phyloP scores from a whole-genome alignment of 2,329 filamentous ascomycete species.

The Sarocladium kiliense region DNA sequence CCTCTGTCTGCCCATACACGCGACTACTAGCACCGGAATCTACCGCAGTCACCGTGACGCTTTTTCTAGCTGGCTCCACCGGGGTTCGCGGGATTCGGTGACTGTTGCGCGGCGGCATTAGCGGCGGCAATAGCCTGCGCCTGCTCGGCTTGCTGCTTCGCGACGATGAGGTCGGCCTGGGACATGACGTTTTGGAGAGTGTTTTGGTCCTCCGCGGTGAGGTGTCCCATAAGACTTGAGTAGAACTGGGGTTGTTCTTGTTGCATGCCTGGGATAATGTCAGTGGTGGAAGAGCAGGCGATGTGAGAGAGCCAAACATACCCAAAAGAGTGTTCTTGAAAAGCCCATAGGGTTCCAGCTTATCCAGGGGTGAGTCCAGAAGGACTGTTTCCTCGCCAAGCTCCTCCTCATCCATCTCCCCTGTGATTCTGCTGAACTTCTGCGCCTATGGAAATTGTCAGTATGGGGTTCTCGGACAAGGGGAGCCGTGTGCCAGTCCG shows the following conservation, averaged over 20 bases:
- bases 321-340: conserved; percentile 56
- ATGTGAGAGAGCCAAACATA: background rate
- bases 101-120: background rate
- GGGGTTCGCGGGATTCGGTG: background rate
- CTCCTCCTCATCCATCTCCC: conserved; percentile 69
- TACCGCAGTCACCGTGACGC: background rate
- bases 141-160: conserved; percentile 6
- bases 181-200: conserved; percentile 77
- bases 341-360: conserved; percentile 87
- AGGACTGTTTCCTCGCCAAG: conserved; percentile 89
- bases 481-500: too few species aligned
- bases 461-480: conserved; percentile 3
- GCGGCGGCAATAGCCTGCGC: background rate
- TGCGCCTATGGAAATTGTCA: conserved; percentile 56
- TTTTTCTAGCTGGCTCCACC: background rate
- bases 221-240: conserved; percentile 68
- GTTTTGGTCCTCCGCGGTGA: conserved; percentile 74
- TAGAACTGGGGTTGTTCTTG: conserved; percentile 89
- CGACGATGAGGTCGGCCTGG: conserved; percentile 41
- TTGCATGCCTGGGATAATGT: conserved; percentile 63
- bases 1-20: background rate
- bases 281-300: background rate
- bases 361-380: conserved; percentile 90
- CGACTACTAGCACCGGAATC: background rate
- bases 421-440: conserved; percentile 68